Evolutionary conservation across 805 yeast species (phyloP), one percentile per base, ranked within the genome.

Genomic region (Ogataea allantospora): DNA sequence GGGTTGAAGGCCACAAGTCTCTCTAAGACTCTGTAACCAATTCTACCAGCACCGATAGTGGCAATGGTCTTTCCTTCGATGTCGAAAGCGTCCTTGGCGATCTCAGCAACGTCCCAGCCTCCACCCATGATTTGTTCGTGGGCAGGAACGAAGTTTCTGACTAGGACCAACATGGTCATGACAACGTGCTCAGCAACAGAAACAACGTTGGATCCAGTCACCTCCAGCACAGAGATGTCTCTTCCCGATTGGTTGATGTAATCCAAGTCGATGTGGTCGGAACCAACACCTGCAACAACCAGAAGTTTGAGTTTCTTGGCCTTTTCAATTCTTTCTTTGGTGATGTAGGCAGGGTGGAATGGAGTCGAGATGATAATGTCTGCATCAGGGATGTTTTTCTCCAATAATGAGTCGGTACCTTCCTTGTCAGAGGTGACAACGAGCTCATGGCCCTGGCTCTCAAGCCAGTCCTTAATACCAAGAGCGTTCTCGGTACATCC

Each of bases 221-320:
- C 93, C 64, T 84, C 93, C 33, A 78, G 67, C 13, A 84, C 93
- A 12, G 83, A 71, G 54, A 84, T 75, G 45, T 76, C 73, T 43
- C 67, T 66, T 47, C 75, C 78, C 50, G 78, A 75, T 47, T 86
- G 79, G 50, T 65, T 58, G 51, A 66, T 67, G 51, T 83, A 83
- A 49, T 72, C 72, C 52, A 84, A 70, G 55, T 83, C 91, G 46
- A 83, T 70, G 62, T 84, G 93, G 58, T 84, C 93, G 14, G 88
- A 80, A 9, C 95, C 95, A 43, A 84, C 88, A 51, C 93, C 95
- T 7, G 95, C 95, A 33, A 89, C 84, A 50, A 83, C 70, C 43
- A 80, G 67, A 35, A 81, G 56, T 67, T 82, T 83, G 62, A 84
- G 71, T 36, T 80, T 82, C 58, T 79, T 78, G 22, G 91, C 89